A percentile compares a stretch with the other conserved stretches of the same genome.
phyloP scores from a whole-genome alignment of 192 early-diverging fungal species.

The Backusella tarrabulga region DNA sequence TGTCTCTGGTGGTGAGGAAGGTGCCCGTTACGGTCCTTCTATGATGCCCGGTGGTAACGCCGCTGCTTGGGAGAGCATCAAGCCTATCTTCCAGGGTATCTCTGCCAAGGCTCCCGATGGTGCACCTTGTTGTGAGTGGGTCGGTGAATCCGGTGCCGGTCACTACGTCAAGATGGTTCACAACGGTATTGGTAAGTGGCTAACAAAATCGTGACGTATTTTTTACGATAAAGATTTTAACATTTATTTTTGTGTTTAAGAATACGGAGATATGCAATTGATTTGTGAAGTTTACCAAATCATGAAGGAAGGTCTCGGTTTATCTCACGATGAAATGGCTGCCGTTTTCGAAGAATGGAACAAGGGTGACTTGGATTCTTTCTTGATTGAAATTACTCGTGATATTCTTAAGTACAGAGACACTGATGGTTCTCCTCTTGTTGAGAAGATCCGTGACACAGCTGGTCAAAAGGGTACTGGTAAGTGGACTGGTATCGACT shows the following conservation, averaged over 20 bases:
- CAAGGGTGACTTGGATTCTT: slow-evolving; percentile 95
- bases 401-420: slow-evolving; percentile 95
- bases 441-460: slow-evolving; percentile 94
- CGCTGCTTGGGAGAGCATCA: slow-evolving; percentile 90
- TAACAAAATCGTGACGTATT: neutral
- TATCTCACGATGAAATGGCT: slow-evolving; percentile 84
- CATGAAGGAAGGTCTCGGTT: slow-evolving; percentile 84
- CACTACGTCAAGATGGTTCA: slow-evolving; percentile 99
- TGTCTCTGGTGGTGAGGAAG: slow-evolving; percentile 99
- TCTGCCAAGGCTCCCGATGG: slow-evolving; percentile 85
- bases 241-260: slow-evolving; percentile 14
- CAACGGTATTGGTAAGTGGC: slow-evolving; percentile 83
- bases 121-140: slow-evolving; percentile 98
- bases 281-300: slow-evolving; percentile 95
- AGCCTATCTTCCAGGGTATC: slow-evolving; percentile 96
- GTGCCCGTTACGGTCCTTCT: slow-evolving; percentile 94
- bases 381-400: slow-evolving; percentile 94
- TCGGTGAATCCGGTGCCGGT: slow-evolving; percentile 94
- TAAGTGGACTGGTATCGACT: slow-evolving; percentile 97
- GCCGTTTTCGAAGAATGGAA: slow-evolving; percentile 93
- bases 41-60: slow-evolving; percentile 97
- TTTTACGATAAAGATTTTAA: neutral
- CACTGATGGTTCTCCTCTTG: slow-evolving; percentile 78
- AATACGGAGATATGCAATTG: slow-evolving; percentile 99
- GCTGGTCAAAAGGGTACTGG: slow-evolving; percentile 98